Evolutionary conservation across 1,284 basidiomycete genomes (phyloP), one percentile per base, ranked within the genome.

Genomic region (Boletus austroedulis): DNA sequence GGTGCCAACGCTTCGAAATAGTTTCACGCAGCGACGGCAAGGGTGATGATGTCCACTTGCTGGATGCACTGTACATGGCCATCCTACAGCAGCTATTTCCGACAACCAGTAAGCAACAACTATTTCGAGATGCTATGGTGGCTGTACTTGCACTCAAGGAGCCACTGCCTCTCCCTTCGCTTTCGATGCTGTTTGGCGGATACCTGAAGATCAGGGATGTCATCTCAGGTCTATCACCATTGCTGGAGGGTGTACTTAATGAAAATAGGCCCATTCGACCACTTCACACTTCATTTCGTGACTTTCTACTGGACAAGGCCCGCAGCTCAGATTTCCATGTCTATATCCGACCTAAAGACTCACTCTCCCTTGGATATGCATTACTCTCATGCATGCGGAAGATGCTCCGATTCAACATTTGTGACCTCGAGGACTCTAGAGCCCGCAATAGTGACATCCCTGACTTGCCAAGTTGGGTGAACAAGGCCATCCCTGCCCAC

Each of bases 391-490:
- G 53, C 26, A 61, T 61, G 59, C 32, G 5, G 31, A 26, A 6
- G 0, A 51, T 44, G 44, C 53, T 61, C 46, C 34, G 15, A 32
- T 61, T 61, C 50, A 60, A 61, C 28, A 61, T 61, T 15, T 59
- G 57, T 31, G 6, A 52, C 23, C 47, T 59, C 10, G 21, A 43
- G 36, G 55, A 57, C 17, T 41, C 58, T 5, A 28, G 24, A n/a
- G 2, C 10, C 1, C 21, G 1, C 9, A 62, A 62, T 12, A 4
- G 21, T 29, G 28, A 21, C 3, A 23, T 62, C 2, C 32, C 44
- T 6, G n/a, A 52, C 10, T 23, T 62, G 7, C 5, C 9, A 0
- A 28, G 4, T 19, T 36, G 21, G 5, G 41, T 61, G 3, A 52
- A 32, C 12, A 38, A 38, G 15, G 23, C 46, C 5, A 58, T 62